Conservation (phyloP, 73 alveolate species). For the Blepharisma stoltei region DNA sequence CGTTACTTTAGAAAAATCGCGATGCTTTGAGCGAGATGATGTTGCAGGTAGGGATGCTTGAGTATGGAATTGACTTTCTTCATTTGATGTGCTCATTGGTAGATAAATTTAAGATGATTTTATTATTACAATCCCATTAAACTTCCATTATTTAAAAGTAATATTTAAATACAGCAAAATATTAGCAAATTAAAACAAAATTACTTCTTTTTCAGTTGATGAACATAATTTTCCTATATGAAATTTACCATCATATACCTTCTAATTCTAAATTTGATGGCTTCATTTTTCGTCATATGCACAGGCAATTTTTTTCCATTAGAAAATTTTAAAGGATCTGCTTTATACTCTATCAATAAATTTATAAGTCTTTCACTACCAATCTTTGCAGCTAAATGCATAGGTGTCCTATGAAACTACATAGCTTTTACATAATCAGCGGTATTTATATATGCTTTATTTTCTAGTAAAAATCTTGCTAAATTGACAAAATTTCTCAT, state of each 20-base stretch:
- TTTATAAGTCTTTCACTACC: conserved; percentile 21
- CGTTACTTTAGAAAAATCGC: too few species aligned
- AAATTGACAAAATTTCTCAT: neutral
- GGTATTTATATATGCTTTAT: neutral
- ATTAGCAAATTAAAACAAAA: too few species aligned
- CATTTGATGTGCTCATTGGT: too few species aligned
- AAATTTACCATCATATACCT: neutral
- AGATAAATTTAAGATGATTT: too few species aligned
- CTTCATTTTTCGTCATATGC: neutral
- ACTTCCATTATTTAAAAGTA: too few species aligned
- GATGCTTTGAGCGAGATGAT: too few species aligned
- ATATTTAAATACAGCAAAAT: too few species aligned
- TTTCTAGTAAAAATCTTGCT: neutral
- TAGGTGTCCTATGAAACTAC: conserved; percentile 12
- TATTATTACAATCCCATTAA: too few species aligned
- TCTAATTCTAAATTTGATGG: neutral
- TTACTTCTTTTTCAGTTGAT: too few species aligned
- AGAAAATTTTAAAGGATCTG: conserved; percentile 6
- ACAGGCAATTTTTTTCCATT: neutral
- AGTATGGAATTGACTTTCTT: too few species aligned
- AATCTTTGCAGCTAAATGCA: conserved; percentile 31
- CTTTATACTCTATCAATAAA: neutral
- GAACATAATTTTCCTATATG: too few species aligned
- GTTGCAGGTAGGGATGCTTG: too few species aligned
- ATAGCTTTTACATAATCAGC: neutral